Evolutionary conservation across 2,329 filamentous ascomycete species (phyloP).

Genomic region (Cadophora sp.): DNA sequence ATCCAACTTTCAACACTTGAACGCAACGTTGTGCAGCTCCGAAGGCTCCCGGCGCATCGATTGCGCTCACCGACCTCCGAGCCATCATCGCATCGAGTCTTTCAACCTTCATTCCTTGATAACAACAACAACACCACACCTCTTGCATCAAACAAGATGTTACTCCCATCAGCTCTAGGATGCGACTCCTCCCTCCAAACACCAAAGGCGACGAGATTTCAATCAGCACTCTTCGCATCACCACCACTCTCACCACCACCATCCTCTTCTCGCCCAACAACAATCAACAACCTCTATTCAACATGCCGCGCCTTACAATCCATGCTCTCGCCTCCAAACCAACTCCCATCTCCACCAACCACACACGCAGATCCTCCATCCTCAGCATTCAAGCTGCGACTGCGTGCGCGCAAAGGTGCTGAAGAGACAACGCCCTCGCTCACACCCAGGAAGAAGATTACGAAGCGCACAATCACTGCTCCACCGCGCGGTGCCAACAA

Average conservation of each 20-base stretch:
- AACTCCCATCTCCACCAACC: constrained; percentile 63
- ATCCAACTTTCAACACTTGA: not conserved
- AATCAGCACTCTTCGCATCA: constrained; percentile 58
- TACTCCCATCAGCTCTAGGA: constrained; percentile 63
- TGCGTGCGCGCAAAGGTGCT: constrained; percentile 54
- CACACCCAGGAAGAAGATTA: constrained; percentile 50
- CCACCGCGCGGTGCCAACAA: constrained; percentile 58
- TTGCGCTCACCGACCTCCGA: not conserved
- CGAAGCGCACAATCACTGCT: constrained; percentile 55
- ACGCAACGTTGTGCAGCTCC: constrained; percentile 21
- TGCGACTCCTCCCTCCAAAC: constrained; percentile 55
- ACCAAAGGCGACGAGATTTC: constrained; percentile 49
- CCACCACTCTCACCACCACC: constrained; percentile 58
- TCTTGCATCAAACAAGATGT: constrained; percentile 50
- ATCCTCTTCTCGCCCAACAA: constrained; percentile 53
- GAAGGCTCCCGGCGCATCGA: constrained; percentile 37
- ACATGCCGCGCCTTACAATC: constrained; percentile 68
- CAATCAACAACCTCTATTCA: constrained; percentile 61
- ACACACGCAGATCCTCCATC: constrained; percentile 36
- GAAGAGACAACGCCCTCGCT: constrained; percentile 24
- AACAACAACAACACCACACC: constrained; percentile 9
- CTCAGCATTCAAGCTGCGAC: constrained; percentile 57
- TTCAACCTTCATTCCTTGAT: constrained; percentile 13
- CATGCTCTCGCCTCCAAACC: constrained; percentile 55
- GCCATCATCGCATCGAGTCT: constrained; percentile 26